phyloP scores from a whole-genome alignment of 331 rosid species.

The Saraca asoca region DNA sequence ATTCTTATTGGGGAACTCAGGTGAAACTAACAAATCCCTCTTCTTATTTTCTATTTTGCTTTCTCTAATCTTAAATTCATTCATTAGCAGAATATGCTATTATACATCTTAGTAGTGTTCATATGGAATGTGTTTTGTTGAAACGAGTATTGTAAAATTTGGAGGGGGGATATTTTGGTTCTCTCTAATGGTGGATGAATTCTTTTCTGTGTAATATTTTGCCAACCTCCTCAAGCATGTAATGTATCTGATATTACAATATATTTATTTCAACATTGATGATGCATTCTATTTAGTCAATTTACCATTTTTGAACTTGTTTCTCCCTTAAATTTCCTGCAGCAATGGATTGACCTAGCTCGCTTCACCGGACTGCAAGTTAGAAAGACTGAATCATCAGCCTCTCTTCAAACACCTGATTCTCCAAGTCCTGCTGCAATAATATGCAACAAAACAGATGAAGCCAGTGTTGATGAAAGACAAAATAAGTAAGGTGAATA shows the following conservation, averaged over 20 bases:
- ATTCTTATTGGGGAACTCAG: conserved; percentile 98
- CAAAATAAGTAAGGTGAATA: conserved; percentile 56
- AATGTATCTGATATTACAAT: no score
- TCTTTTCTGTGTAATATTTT: neutral
- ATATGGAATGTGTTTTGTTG: no score
- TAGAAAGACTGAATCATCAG: conserved; percentile 47
- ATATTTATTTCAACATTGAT: no score
- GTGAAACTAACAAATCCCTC: conserved; percentile 37
- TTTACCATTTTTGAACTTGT: conserved; percentile 6
- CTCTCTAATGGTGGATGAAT: no score
- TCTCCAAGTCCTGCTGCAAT: conserved; percentile 54
- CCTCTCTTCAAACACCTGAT: conserved; percentile 44
- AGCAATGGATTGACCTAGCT: conserved; percentile 99
- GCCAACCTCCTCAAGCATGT: neutral
- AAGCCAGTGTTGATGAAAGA: conserved; percentile 59
- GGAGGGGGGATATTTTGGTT: no score
- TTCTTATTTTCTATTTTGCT: neutral
- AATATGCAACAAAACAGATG: conserved; percentile 66
- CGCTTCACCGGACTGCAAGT: conserved; percentile 79
- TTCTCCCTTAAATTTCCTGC: conserved; percentile 39
- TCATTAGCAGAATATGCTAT: conserved; percentile 24
- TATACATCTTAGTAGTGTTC: conserved; percentile 9
- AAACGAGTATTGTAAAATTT: conserved; percentile 17
- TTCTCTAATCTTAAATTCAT: conserved; percentile 21
- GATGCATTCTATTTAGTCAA: conserved; percentile 14